These are phyloP conservation scores for Puccinia sorghi DNA, from an alignment of 1,284 basidiomycete genomes.

Conservation along the genomic window DNA sequence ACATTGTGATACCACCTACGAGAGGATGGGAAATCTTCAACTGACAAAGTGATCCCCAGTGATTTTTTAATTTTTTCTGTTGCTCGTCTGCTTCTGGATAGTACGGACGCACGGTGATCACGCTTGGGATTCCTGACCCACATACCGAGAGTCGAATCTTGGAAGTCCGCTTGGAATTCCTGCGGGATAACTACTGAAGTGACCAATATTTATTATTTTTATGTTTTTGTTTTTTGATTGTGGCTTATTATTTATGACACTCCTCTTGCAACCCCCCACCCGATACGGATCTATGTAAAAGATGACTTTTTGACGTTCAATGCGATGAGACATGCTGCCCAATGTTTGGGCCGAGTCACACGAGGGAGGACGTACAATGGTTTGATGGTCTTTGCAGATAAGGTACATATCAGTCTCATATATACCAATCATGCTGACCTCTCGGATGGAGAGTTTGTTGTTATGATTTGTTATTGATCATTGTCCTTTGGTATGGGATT, in stretches of 20 bases:
- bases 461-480: neutral
- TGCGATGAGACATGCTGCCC: constrained; percentile 98
- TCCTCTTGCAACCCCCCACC: too few species aligned
- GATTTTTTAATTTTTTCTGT: too few species aligned
- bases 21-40: constrained; percentile 87
- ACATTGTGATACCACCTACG: constrained; percentile 84
- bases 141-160: constrained; percentile 98
- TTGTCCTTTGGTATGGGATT: neutral
- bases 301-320: constrained; percentile 99
- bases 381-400: constrained; percentile 98
- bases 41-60: constrained; percentile 93
- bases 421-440: constrained; percentile 6
- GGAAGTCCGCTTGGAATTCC: constrained; percentile 93
- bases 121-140: constrained; percentile 81
- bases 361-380: constrained; percentile 96
- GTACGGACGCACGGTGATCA: constrained; percentile 97
- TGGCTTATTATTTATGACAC: neutral
- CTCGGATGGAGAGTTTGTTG: neutral
- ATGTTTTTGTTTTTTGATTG: neutral
- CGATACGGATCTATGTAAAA: constrained; percentile 62
- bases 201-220: too few species aligned
- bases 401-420: constrained; percentile 63
- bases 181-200: constrained; percentile 93
- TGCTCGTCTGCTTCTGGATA: too few species aligned
- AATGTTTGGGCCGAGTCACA: constrained; percentile 95